These are phyloP conservation scores for Lupinus albus DNA, from an alignment of 306 rosid species.

Conservation along the genomic window DNA sequence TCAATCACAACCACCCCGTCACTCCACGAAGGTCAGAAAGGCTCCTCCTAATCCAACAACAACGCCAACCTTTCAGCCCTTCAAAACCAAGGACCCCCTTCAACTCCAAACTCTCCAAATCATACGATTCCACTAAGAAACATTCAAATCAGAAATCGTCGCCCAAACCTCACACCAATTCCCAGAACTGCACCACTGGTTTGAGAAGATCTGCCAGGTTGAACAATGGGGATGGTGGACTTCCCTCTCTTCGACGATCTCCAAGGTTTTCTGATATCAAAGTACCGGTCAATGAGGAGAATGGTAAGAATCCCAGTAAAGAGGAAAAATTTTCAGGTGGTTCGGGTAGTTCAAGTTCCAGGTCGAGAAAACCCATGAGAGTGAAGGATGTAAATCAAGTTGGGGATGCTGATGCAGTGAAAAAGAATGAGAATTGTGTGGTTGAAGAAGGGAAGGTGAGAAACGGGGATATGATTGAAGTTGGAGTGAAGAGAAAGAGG, in stretches of 20 bases:
- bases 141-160: neutral
- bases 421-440: slow-evolving; percentile 8
- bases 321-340: neutral
- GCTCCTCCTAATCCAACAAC: slow-evolving; percentile 34
- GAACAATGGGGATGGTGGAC: slow-evolving; percentile 32
- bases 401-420: slow-evolving; percentile 24
- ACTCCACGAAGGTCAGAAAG: slow-evolving; percentile 64
- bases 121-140: slow-evolving; percentile 14
- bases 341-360: slow-evolving; percentile 17
- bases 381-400: neutral
- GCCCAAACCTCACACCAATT: slow-evolving; percentile 17
- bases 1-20: slow-evolving; percentile 22
- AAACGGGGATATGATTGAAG: slow-evolving; percentile 17
- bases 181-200: slow-evolving; percentile 18
- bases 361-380: slow-evolving; percentile 25
- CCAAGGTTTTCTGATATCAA: slow-evolving; percentile 42
- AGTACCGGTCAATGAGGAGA: neutral
- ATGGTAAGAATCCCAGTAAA: slow-evolving; percentile 27
- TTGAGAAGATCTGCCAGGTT: slow-evolving; percentile 43
- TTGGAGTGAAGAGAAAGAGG: slow-evolving; percentile 45
- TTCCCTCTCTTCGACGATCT: slow-evolving; percentile 50
- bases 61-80: neutral
- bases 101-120: slow-evolving; percentile 3
- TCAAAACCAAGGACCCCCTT: neutral
- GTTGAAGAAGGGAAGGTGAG: slow-evolving; percentile 28